Conservation (phyloP, 2,329 filamentous ascomycete genomes). For the Ophiostoma ulmi region DNA sequence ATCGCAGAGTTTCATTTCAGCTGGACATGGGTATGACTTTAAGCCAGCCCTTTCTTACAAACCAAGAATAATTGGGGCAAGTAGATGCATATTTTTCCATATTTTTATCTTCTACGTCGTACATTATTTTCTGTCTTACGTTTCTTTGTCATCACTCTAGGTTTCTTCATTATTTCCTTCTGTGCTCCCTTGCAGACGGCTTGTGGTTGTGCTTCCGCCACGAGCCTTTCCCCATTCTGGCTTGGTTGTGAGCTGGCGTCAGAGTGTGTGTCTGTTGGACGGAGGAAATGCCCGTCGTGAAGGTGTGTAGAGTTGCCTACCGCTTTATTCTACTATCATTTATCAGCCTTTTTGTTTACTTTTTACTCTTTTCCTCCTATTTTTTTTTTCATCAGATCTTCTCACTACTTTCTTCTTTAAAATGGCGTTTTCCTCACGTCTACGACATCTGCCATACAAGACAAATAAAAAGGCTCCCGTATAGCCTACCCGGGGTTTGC, state of each 20-base stretch:
- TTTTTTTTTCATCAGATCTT: neutral
- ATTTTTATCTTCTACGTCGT: neutral
- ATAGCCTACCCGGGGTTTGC: neutral
- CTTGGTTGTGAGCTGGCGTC: neutral
- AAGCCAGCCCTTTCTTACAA: neutral
- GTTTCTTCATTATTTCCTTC: neutral
- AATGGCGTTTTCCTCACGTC: neutral
- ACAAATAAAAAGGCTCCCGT: neutral
- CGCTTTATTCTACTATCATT: neutral
- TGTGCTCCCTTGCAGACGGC: neutral
- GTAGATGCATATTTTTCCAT: neutral
- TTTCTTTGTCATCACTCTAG: neutral
- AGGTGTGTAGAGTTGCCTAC: neutral
- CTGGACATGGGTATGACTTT: conserved; percentile 23
- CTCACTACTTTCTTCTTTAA: neutral
- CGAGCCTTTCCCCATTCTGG: neutral
- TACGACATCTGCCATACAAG: neutral
- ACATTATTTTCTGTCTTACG: too few species aligned
- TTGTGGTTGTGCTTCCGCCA: neutral
- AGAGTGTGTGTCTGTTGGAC: conserved; percentile 3
- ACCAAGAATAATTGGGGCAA: conserved; percentile 1
- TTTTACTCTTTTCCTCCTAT: neutral
- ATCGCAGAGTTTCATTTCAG: conserved; percentile 22
- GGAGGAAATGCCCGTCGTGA: neutral
- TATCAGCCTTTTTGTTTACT: conserved; percentile 4